phyloP scores from a whole-genome alignment of 129 eudicot genomes.

The Rutidosis leptorrhynchoides region DNA sequence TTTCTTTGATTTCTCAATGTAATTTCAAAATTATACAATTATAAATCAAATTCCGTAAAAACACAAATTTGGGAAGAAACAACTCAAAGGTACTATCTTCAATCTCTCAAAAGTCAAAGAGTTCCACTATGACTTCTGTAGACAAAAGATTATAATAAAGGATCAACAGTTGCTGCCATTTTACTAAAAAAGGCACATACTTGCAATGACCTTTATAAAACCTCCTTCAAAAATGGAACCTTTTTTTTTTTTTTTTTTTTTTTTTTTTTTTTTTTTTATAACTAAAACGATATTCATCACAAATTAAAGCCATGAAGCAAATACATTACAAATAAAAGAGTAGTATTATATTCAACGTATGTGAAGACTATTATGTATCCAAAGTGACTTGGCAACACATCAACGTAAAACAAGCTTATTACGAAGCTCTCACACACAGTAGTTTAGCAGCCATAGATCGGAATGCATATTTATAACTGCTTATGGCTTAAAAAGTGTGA shows the following conservation, averaged over 20 bases:
- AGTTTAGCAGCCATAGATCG: not conserved
- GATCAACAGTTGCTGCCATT: not conserved
- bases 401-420: not conserved
- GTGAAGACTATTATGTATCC: not conserved
- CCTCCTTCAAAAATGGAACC: not conserved
- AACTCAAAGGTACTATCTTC: not conserved
- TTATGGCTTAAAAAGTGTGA: not conserved
- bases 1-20: slow-evolving; percentile 80
- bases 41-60: slow-evolving; percentile 12
- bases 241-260: not conserved
- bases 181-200: not conserved
- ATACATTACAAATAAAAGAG: not conserved
- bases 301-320: not conserved
- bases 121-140: not conserved
- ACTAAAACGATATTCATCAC: not conserved
- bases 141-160: not conserved
- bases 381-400: not conserved
- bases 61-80: not conserved
- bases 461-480: not conserved
- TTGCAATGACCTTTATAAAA: not conserved
- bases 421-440: not conserved
- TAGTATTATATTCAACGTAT: not conserved
- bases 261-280: no score
- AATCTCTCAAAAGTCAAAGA: not conserved
- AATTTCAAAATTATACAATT: not conserved